phyloP scores from a whole-genome alignment of 768 basidiomycete species.

The Boletus subcaerulescens region DNA sequence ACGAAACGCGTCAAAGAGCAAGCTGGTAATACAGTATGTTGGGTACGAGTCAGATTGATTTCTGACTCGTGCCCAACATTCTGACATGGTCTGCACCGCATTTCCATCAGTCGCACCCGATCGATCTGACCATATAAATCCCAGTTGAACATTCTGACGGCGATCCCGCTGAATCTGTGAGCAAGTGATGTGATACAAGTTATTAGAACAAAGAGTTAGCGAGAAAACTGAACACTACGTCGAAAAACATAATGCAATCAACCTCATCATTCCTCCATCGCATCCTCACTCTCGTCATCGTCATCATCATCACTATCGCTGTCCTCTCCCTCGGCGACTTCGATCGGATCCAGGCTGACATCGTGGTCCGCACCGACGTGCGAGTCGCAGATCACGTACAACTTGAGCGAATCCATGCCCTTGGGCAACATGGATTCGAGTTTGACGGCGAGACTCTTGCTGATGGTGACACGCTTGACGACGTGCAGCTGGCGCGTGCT shows the following conservation, averaged over 20 bases:
- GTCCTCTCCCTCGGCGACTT: conserved; percentile 89
- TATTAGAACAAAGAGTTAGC: background rate
- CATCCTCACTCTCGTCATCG: conserved; percentile 56
- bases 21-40: background rate
- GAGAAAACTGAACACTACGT: background rate
- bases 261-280: conserved; percentile 45
- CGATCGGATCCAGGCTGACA: conserved; percentile 75
- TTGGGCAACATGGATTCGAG: conserved; percentile 88
- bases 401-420: conserved; percentile 75
- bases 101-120: too few relatives aligned
- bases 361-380: conserved; percentile 93
- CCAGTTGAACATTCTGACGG: too few relatives aligned
- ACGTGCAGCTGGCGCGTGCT: conserved; percentile 76
- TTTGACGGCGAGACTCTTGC: conserved; percentile 69
- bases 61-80: too few relatives aligned
- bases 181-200: too few relatives aligned
- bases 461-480: conserved; percentile 82
- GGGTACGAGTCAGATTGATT: background rate
- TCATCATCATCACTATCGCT: conserved; percentile 65
- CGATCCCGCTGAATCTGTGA: too few relatives aligned
- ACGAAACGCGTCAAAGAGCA: conserved; percentile 1
- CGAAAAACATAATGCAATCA: background rate
- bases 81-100: too few relatives aligned
- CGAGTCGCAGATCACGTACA: conserved; percentile 91
- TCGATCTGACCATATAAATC: too few relatives aligned